Base-by-base conservation (phyloP, 2,329 filamentous ascomycete genomes). In the Ophiostoma novo-ulmi region DNA sequence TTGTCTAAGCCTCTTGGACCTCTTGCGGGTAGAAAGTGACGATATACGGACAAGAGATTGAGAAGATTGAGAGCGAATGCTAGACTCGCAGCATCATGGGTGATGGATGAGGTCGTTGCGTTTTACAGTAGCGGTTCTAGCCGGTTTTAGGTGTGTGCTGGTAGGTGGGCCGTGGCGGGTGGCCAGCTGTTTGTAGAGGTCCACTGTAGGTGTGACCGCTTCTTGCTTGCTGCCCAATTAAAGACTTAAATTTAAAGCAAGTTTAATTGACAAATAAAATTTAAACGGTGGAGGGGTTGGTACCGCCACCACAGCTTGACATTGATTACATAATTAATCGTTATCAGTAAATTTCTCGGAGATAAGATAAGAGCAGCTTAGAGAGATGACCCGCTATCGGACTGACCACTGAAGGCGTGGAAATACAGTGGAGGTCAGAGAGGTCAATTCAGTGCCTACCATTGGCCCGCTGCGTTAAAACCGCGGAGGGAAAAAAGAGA, bases 401-500 rank as follows among this genome's bases (percentile, higher is more conserved):
- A 44, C 35, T 39, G 69, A 11, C 64, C 31, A 36, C 69, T 64
- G 52, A 52, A 67, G 26, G 22, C 55, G 36, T 63, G 38, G 48
- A 68, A 55, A n/a, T 71, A 71, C 70, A 69, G 58, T 44, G 63
- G 67, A 36, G 22, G 39, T 48, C 36, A 35, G 63, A 66, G 39
- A 39, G 35, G 41, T 26, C 44, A 69, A 71, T 69, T 71, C 44
- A 20, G 38, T 26, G n/a, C 17, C 5, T 38, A 20, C 36, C 20
- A 71, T 71, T 71, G 70, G 70, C 70, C 52, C 11, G 70, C 31
- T 35, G 41, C 22, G 26, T 66, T 71, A 71, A 70, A 71, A n/a
- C 52, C 68, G 64, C 61, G 69, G 31, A 70, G 52, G 38, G 17
- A 67, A 61, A 39, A 48, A 69, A 38, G 55, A 58, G n/a, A 58